These are phyloP conservation scores for Rhododendron kiyosumense DNA, from an alignment of 148 eudicot genomes.

Conservation along the genomic window DNA sequence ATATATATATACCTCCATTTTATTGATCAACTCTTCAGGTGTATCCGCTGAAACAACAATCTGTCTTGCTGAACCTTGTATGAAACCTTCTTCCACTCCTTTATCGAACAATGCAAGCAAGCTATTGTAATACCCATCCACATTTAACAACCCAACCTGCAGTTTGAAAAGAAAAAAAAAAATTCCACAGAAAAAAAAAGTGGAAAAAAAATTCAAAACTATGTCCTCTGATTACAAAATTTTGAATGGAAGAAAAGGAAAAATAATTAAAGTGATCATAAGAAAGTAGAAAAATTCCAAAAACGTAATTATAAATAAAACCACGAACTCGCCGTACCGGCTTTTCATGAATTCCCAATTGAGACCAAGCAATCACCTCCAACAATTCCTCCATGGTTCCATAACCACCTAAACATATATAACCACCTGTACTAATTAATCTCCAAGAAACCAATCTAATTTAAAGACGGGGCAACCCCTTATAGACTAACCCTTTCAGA, in stretches of 20 bases:
- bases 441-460: not conserved
- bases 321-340: constrained; percentile 34
- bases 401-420: constrained; percentile 50
- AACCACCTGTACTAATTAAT: too few species aligned
- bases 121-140: constrained; percentile 67
- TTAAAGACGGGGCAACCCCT: not conserved
- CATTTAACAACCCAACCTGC: constrained; percentile 76
- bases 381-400: constrained; percentile 84
- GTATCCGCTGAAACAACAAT: constrained; percentile 61
- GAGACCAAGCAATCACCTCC: constrained; percentile 75
- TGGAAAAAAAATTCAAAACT: not conserved
- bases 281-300: not conserved
- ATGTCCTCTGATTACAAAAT: too few species aligned
- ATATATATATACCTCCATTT: constrained; percentile 48
- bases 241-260: not conserved
- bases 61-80: constrained; percentile 50
- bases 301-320: not conserved
- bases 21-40: constrained; percentile 52
- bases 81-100: constrained; percentile 85
- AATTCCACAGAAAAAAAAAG: not conserved
- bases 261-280: not conserved
- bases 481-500: not conserved
- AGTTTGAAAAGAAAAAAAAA: constrained; percentile 3
- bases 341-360: constrained; percentile 76
- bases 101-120: constrained; percentile 73